phyloP scores from a whole-genome alignment of 2,329 filamentous ascomycete species.

The Venturia oleaginea region DNA sequence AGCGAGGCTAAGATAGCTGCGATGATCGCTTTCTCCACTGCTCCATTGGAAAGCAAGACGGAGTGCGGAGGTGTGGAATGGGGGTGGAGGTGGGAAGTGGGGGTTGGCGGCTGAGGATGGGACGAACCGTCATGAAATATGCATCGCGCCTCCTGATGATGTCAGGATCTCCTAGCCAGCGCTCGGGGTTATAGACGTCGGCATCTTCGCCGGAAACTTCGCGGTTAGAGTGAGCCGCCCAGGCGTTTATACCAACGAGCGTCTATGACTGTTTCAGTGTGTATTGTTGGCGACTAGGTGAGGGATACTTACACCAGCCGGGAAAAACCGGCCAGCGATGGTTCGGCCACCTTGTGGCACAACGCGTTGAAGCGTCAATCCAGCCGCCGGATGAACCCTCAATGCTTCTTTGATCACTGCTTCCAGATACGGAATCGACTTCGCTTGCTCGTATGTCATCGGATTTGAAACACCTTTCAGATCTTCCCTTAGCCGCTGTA shows the following conservation, averaged over 20 bases:
- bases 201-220: slow-evolving; percentile 32
- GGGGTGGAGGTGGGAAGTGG: too few relatives aligned
- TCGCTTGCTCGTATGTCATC: slow-evolving; percentile 32
- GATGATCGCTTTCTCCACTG: too few relatives aligned
- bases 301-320: slow-evolving; percentile 22
- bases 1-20: background rate
- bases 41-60: too few relatives aligned
- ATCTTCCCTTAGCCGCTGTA: slow-evolving; percentile 25
- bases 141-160: slow-evolving; percentile 24
- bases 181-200: slow-evolving; percentile 34
- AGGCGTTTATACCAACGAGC: slow-evolving; percentile 35
- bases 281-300: slow-evolving; percentile 13
- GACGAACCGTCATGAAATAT: slow-evolving; percentile 16
- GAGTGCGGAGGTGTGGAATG: too few relatives aligned
- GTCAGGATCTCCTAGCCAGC: slow-evolving; percentile 33
- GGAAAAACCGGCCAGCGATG: slow-evolving; percentile 34
- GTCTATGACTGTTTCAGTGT: slow-evolving; percentile 30
- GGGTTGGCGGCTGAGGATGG: too few relatives aligned
- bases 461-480: slow-evolving; percentile 23
- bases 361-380: slow-evolving; percentile 40
- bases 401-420: slow-evolving; percentile 44
- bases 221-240: slow-evolving; percentile 33
- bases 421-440: slow-evolving; percentile 43
- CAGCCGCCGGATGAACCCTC: slow-evolving; percentile 38
- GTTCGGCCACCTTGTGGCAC: slow-evolving; percentile 38